phyloP scores from a whole-genome alignment of 2,329 filamentous ascomycete genomes.

The Fonsecaea monophora region DNA sequence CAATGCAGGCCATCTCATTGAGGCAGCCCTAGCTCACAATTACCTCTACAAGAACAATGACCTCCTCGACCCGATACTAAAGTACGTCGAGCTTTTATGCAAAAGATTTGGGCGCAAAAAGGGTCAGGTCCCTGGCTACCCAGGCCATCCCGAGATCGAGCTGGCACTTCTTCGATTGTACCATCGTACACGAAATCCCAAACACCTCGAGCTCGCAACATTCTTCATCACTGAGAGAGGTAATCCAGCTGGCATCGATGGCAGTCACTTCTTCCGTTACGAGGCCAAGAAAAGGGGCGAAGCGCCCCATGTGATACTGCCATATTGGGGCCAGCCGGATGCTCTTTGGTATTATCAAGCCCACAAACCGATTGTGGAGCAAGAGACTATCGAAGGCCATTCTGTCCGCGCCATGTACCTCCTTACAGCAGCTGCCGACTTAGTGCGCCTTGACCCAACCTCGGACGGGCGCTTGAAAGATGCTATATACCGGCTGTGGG shows the following conservation, averaged over 20 bases:
- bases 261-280: slow-evolving; percentile 61
- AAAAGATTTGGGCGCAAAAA: slow-evolving; percentile 46
- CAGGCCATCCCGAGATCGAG: slow-evolving; percentile 65
- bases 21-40: slow-evolving; percentile 65
- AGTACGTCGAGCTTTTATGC: background rate
- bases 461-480: slow-evolving; percentile 44
- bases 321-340: slow-evolving; percentile 45
- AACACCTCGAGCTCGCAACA: slow-evolving; percentile 56
- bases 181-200: slow-evolving; percentile 47
- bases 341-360: slow-evolving; percentile 63
- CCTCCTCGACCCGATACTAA: background rate
- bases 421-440: slow-evolving; percentile 64
- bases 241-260: slow-evolving; percentile 58
- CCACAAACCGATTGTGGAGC: slow-evolving; percentile 61
- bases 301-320: slow-evolving; percentile 54
- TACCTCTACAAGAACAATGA: slow-evolving; percentile 61
- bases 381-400: slow-evolving; percentile 64
- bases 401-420: slow-evolving; percentile 68
- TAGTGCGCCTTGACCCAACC: slow-evolving; percentile 46
- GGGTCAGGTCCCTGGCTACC: slow-evolving; percentile 60
- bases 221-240: slow-evolving; percentile 67
- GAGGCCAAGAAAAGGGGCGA: slow-evolving; percentile 62
- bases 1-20: slow-evolving; percentile 67
- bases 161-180: slow-evolving; percentile 57
- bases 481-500: slow-evolving; percentile 60